Evolutionary conservation across 169 alveolate species (phyloP).

Genomic region (Plasmodium vinckei): DNA sequence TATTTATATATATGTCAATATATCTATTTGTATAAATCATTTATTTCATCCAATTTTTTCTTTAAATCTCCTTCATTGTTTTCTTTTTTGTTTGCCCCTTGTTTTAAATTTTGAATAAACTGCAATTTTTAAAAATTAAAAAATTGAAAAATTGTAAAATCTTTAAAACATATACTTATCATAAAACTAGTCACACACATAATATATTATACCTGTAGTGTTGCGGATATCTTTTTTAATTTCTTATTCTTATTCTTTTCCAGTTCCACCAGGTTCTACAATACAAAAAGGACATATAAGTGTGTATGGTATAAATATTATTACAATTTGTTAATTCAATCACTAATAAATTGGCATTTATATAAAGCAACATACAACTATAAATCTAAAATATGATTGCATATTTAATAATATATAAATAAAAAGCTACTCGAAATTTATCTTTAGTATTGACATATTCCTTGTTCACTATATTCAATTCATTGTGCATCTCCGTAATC

Average conservation of each 20-base stretch:
- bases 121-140: slow-evolving; percentile 10
- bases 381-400: too few species aligned
- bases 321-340: neutral
- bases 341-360: neutral
- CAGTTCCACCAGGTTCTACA: slow-evolving; percentile 42
- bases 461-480: slow-evolving; percentile 8
- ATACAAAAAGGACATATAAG: neutral
- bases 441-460: slow-evolving; percentile 25
- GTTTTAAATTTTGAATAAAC: slow-evolving; percentile 68
- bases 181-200: neutral
- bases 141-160: neutral
- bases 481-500: slow-evolving; percentile 27
- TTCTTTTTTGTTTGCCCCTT: slow-evolving; percentile 36
- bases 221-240: slow-evolving; percentile 55
- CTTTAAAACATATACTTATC: neutral
- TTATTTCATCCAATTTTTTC: slow-evolving; percentile 56
- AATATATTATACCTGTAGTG: slow-evolving; percentile 37
- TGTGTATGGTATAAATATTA: neutral
- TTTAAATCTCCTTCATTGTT: slow-evolving; percentile 55
- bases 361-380: too few species aligned
- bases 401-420: neutral
- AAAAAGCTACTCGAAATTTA: slow-evolving; percentile 30
- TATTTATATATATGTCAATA: neutral
- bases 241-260: slow-evolving; percentile 48
- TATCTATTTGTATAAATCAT: slow-evolving; percentile 37